Evolutionary conservation across 129 eudicot genomes (phyloP).

Genomic region (Flaveria sonorensis): DNA sequence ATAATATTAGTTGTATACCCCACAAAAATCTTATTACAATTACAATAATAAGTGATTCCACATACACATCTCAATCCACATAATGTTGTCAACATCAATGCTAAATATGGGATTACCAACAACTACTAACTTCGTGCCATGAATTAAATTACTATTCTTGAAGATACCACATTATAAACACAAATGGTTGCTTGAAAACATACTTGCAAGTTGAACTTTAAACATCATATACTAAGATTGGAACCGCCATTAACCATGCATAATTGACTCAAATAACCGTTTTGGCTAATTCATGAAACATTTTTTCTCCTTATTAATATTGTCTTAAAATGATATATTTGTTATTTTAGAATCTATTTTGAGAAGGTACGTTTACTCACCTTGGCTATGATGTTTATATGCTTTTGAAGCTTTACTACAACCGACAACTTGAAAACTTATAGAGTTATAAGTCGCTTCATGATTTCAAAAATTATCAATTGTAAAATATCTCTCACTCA

Average conservation of each 20-base stretch:
- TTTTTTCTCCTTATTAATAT: not conserved
- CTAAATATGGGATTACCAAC: not conserved
- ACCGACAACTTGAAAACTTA: not conserved
- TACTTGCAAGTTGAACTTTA: no score
- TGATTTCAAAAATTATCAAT: not conserved
- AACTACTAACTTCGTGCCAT: not conserved
- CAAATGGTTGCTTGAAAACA: not conserved
- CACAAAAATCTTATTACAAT: no score
- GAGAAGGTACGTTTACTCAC: not conserved
- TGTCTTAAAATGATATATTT: slow-evolving; percentile 9
- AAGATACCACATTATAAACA: not conserved
- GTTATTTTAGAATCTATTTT: not conserved
- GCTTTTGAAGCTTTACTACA: not conserved
- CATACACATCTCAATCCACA: no score
- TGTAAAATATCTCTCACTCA: not conserved
- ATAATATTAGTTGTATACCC: no score
- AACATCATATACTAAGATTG: no score
- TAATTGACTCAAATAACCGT: not conserved
- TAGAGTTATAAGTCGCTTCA: not conserved
- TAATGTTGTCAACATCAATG: not conserved
- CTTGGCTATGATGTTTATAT: not conserved
- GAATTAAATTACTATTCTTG: not conserved
- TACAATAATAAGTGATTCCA: no score
- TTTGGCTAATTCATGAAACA: not conserved
- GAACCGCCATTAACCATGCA: no score